Conservation (phyloP, 306 rosid genomes). For the Trifolium dubium region DNA sequence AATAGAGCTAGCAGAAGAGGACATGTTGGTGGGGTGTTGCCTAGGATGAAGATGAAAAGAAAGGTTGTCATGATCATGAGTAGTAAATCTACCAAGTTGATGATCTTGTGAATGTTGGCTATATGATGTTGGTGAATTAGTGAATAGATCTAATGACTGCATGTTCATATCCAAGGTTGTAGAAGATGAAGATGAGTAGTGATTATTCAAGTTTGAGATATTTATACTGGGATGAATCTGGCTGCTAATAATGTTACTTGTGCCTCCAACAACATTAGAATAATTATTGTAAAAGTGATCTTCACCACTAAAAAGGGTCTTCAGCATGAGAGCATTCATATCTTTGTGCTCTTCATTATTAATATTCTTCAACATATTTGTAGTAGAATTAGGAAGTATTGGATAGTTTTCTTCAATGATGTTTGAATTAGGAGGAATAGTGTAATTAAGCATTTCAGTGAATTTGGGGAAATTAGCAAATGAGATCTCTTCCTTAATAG, state of each 20-base stretch:
- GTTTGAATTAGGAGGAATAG: slow-evolving; percentile 19
- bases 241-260: slow-evolving; percentile 37
- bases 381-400: slow-evolving; percentile 24
- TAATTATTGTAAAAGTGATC: slow-evolving; percentile 1
- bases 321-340: slow-evolving; percentile 56
- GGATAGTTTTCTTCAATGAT: slow-evolving; percentile 37
- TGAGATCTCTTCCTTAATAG: slow-evolving; percentile 49
- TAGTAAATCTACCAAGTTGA: slow-evolving; percentile 37
- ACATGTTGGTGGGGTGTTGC: slow-evolving; percentile 43
- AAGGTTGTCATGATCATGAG: slow-evolving; percentile 36
- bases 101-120: slow-evolving; percentile 44
- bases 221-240: slow-evolving; percentile 81
- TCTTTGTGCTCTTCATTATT: slow-evolving; percentile 42
- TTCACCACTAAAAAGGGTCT: slow-evolving; percentile 35
- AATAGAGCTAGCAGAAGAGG: slow-evolving; percentile 39
- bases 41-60: slow-evolving; percentile 53
- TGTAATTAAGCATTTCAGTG: slow-evolving; percentile 57
- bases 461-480: slow-evolving; percentile 57
- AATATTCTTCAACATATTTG: slow-evolving; percentile 25
- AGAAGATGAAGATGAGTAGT: slow-evolving; percentile 34
- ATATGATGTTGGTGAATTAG: slow-evolving; percentile 41
- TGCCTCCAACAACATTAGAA: slow-evolving; percentile 22
- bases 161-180: slow-evolving; percentile 48
- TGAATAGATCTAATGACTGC: slow-evolving; percentile 55
- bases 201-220: slow-evolving; percentile 58